Base-by-base conservation (phyloP, 345 rosid genomes). In the Brassica rapa region DNA sequence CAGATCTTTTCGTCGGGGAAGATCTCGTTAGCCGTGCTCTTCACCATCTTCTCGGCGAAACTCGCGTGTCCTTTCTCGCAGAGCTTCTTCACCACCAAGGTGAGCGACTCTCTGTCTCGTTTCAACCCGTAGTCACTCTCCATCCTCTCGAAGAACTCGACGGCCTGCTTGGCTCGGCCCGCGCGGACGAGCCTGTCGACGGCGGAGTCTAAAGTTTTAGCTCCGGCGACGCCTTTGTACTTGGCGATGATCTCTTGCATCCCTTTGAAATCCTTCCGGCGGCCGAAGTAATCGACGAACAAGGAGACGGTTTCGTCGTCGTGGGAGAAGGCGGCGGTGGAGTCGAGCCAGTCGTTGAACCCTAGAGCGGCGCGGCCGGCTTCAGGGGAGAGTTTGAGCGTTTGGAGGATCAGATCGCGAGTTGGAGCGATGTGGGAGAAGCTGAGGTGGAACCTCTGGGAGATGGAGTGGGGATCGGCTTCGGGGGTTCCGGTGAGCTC, bases 221-320 rank as follows among this genome's bases (percentile, higher is more conserved):
- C 37, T 25, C 98, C 97, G 6, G 76, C 70, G 29, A 93, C 79
- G 63, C 81, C 84, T 70, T 81, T 90, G 80, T 86, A 84, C 6
- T 79, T 80, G 11, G 81, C 39, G 21, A 93, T 84, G 15, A 95
- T n/a, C 30, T 93, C 96, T 32, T 83, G 87, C 70, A 86, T 82
- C 6, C 93, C 93, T 81, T 91, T 90, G 87, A 95, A 91, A 87
- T 95, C 99, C 70, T 86, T 95, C 62, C 96, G 85, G 62, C 97
- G 85, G n/a, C 99, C 99, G 8, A 93, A 86, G 84, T 88, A 93
- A 78, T 95, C 96, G 7, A 87, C 72, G 51, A 95, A 93, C 49
- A 70, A 82, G n/a, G 99, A 88, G 19, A 87, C 55, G 3, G 97
- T 88, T 74, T 95, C 97, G 32, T 95, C 99, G 2, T 86, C 77